These are phyloP conservation scores for Xylaria nigripes DNA, from an alignment of 495 filamentous ascomycete genomes.

Conservation along the genomic window DNA sequence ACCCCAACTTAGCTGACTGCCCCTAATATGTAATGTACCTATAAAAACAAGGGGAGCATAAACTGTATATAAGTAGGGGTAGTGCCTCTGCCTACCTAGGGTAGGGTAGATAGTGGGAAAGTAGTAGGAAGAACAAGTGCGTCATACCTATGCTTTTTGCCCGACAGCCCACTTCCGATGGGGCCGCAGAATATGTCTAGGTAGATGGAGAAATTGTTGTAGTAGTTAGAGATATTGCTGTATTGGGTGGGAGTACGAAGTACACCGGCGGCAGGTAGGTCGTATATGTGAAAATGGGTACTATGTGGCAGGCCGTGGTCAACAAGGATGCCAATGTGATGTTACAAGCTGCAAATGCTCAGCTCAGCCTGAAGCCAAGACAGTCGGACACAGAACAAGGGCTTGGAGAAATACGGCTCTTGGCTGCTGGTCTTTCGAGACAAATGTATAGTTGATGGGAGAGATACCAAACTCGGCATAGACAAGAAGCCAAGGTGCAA, in stretches of 20 bases:
- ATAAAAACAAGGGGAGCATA: too few relatives aligned
- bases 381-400: slow-evolving; percentile 5
- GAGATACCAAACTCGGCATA: background rate
- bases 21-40: background rate
- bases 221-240: background rate
- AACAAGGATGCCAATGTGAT: background rate
- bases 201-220: background rate
- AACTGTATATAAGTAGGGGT: too few relatives aligned
- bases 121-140: too few relatives aligned
- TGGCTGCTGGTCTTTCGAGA: slow-evolving; percentile 7
- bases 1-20: background rate
- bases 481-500: too few relatives aligned
- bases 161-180: background rate
- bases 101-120: too few relatives aligned
- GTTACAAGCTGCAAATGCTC: slow-evolving; percentile 1
- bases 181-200: background rate
- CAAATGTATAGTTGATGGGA: background rate
- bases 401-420: slow-evolving; percentile 1
- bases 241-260: too few relatives aligned
- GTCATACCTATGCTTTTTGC: background rate
- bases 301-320: background rate
- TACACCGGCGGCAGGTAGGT: background rate
- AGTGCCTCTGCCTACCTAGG: too few relatives aligned
- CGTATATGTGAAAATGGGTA: background rate
- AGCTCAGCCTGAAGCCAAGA: slow-evolving; percentile 12